phyloP scores from a whole-genome alignment of 1,284 basidiomycete genomes.

The Puccinia sorghi region DNA sequence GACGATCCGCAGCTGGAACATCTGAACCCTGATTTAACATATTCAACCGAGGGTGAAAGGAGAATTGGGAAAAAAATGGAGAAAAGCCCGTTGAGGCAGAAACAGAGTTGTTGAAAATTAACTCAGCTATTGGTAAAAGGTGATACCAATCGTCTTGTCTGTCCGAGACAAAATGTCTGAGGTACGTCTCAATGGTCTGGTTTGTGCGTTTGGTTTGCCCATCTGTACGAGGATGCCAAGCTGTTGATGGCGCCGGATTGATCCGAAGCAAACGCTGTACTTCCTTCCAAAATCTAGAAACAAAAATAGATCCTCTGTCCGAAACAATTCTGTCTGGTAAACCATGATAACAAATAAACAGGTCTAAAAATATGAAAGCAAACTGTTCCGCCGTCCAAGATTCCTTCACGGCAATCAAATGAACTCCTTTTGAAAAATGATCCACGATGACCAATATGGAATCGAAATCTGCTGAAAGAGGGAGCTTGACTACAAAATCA shows the following conservation, averaged over 20 bases:
- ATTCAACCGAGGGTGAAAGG: constrained; percentile 57
- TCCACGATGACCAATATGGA: too few relatives aligned
- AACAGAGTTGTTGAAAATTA: not conserved
- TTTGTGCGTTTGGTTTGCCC: not conserved
- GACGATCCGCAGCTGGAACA: not conserved
- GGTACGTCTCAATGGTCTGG: too few relatives aligned
- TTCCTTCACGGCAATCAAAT: not conserved
- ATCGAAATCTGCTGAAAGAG: too few relatives aligned
- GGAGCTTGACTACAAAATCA: too few relatives aligned
- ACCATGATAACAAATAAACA: not conserved
- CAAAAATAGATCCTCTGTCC: constrained; percentile 6
- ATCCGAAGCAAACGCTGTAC: not conserved
- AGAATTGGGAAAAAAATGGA: constrained; percentile 61
- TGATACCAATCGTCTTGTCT: too few relatives aligned
- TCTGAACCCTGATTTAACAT: not conserved
- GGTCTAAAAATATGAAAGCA: not conserved
- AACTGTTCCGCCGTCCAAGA: not conserved
- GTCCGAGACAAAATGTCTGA: too few relatives aligned
- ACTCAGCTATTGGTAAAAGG: too few relatives aligned
- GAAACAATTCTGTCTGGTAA: constrained; percentile 10
- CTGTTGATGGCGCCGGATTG: not conserved
- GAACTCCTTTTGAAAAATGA: too few relatives aligned
- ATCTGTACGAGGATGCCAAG: not conserved
- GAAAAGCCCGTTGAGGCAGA: constrained; percentile 56
- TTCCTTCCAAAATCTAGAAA: not conserved